Evolutionary conservation across 148 eudicot species (phyloP), one percentile per base, ranked within the genome.

Genomic region (Nyssa sinensis): DNA sequence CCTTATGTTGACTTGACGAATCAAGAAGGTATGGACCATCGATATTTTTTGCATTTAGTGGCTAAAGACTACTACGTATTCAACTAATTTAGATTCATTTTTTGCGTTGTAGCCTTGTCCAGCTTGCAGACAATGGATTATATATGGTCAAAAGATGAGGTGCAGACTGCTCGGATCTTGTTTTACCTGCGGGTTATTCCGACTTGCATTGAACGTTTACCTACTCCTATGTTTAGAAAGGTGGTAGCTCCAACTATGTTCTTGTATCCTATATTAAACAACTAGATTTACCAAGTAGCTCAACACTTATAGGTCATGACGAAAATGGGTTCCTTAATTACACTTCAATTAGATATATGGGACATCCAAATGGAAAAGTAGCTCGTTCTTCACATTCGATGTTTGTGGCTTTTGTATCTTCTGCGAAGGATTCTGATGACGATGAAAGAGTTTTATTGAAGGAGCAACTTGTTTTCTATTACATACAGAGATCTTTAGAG

Each of bases 401-500:
- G 74, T 93, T 90, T 82, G 82, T 80, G 62, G 89, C 97, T 70
- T 93, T 93, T 60, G 34, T 93, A 51, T 86, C 99, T 73, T 93
- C 98, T 39, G 93, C 86, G 62, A 90, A 87, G 80, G 91, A 88
- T 55, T 72, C 82, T 67, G 69, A 71, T 53, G 81, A 84, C 39
- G 86, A 83, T 75, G 97, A 91, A 58, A 86, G 94, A 84, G 80
- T 57, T 39, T 69, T 71, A 53, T 79, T 93, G 77, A 95, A 95
- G 84, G 99, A 92, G 86, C 89, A 95, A 76, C 97, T 95, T 79
- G 97, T 89, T 73, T 95, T 88, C 80, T 93, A 90, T 82, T 95
- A 93, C 83, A 83, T 95, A 67, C 82, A 86, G 80, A 88, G 93
- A 80, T 90, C 99, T 66, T 81, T 95, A 41, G 90, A 91, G 99